Evolutionary conservation across 2,329 filamentous ascomycete genomes (phyloP), one percentile per base, ranked within the genome.

Genomic region (Bipolaris gigantea): DNA sequence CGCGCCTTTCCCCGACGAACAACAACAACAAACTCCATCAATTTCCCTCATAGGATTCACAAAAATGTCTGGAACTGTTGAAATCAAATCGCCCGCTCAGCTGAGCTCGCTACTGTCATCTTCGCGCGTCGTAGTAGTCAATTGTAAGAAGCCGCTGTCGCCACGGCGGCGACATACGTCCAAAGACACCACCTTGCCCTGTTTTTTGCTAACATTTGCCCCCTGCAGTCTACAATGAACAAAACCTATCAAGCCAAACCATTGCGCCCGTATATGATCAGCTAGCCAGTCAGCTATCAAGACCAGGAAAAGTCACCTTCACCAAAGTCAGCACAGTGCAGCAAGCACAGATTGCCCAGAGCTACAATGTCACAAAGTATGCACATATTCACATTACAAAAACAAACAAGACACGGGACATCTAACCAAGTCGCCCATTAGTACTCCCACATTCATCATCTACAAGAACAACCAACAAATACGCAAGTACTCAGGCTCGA

Each of bases 391-490:
- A 21, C 18, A n/a, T 21, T 33, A n/a, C 21, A 10, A 13, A 9
- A 9, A 13, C n/a, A 19, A 50, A 35, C 40, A 38, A 27, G 48
- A 30, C 25, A n/a, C 27, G 19, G 52, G 13, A 38, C 47, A 32
- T 16, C 60, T 65, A 56, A 67, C 36, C 8, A 50, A 36, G 18
- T 32, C 27, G 10, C 4, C 23, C 15, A 48, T 21, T 18, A 83
- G 82, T 60, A 92, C 93, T 71, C 94, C 94, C 8, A 96, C 92
- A n/a, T 96, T 97, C 75, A 83, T 97, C 69, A 83, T 97, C 69
- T 80, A 80, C 79, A 88, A 88, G 65, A 83, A 88, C 69, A 88
- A 86, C 63, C 80, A 85, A 59, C 78, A 86, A 52, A 82, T 85
- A 42, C 83, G 88, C 48, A 88, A 85, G 66, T 83, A 94, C 56